A percentile compares a stretch with the other conserved stretches of the same genome.
Conservation (phyloP, 139 green algal species). For the Micractinium sp. region DNA sequence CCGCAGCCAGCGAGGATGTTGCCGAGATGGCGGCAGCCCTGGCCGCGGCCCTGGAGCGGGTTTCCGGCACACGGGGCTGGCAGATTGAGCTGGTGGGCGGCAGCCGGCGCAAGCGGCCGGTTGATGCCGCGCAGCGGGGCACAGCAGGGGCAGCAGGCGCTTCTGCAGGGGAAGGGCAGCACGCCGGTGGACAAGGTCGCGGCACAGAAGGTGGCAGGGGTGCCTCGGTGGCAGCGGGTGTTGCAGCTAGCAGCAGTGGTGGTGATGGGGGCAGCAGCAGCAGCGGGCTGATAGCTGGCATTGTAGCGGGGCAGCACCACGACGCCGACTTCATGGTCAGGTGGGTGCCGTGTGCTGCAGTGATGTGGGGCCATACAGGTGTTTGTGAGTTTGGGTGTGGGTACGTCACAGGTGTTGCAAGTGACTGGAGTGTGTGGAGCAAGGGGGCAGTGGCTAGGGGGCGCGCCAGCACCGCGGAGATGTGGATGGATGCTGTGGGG, state of each 20-base stretch:
- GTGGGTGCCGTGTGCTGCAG: not conserved
- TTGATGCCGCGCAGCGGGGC: slow-evolving; percentile 11
- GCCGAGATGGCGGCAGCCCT: slow-evolving; percentile 36
- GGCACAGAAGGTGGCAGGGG: too few species aligned
- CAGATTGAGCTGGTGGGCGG: slow-evolving; percentile 39
- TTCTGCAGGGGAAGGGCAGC: not conserved
- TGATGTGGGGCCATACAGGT: too few species aligned
- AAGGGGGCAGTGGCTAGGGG: too few species aligned
- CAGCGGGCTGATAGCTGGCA: not conserved
- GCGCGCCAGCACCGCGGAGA: too few species aligned
- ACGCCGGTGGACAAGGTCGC: not conserved
- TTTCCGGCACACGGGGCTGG: slow-evolving; percentile 21
- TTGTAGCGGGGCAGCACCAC: not conserved
- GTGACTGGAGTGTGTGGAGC: too few species aligned
- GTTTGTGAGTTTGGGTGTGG: too few species aligned
- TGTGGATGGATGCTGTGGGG: too few species aligned
- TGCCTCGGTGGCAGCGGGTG: not conserved
- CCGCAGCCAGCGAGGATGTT: slow-evolving; percentile 28
- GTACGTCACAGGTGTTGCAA: too few species aligned
- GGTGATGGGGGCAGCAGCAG: not conserved
- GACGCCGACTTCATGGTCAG: slow-evolving; percentile 29
- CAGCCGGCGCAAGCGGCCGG: slow-evolving; percentile 1
- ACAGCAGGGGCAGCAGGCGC: not conserved
- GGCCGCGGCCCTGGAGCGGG: not conserved
- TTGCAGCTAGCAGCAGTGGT: not conserved